Conservation (phyloP, 2,329 filamentous ascomycete species). For the Knufia petricola region DNA sequence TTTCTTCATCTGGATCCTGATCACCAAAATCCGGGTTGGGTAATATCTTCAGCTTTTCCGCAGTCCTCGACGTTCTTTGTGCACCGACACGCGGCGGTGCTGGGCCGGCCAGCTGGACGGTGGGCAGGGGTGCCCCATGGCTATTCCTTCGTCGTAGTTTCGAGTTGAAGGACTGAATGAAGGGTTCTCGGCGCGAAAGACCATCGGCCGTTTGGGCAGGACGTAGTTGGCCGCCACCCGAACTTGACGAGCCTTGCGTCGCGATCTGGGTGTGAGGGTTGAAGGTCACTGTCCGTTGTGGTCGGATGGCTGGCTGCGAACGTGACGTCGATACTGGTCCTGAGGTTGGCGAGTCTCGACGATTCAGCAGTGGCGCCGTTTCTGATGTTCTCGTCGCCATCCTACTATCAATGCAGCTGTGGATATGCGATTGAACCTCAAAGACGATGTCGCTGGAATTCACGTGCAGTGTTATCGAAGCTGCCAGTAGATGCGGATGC, state of each 20-base stretch:
- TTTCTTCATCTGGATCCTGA: constrained; percentile 73
- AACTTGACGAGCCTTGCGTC: constrained; percentile 33
- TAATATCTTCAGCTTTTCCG: constrained; percentile 93
- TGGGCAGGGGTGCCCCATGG: constrained; percentile 52
- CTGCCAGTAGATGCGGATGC: neutral
- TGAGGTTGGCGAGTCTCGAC: constrained; percentile 22
- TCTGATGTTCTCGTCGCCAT: constrained; percentile 30
- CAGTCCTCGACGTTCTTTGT: constrained; percentile 87
- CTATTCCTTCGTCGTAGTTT: constrained; percentile 81
- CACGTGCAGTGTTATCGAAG: neutral
- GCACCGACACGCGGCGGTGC: constrained; percentile 69
- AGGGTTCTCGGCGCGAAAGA: constrained; percentile 39
- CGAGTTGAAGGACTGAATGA: constrained; percentile 73
- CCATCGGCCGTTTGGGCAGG: constrained; percentile 34
- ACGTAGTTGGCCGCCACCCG: constrained; percentile 33
- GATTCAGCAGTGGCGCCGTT: constrained; percentile 34
- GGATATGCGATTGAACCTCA: neutral
- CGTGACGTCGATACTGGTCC: constrained; percentile 29
- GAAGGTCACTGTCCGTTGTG: constrained; percentile 39
- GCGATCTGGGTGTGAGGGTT: constrained; percentile 38
- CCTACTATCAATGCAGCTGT: neutral
- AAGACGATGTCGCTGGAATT: neutral
- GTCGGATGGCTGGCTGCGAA: constrained; percentile 25
- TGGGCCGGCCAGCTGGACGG: constrained; percentile 32
- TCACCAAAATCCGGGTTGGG: constrained; percentile 78